Conservation (phyloP, 2,329 filamentous ascomycete species). For the Aphanocladium album region DNA sequence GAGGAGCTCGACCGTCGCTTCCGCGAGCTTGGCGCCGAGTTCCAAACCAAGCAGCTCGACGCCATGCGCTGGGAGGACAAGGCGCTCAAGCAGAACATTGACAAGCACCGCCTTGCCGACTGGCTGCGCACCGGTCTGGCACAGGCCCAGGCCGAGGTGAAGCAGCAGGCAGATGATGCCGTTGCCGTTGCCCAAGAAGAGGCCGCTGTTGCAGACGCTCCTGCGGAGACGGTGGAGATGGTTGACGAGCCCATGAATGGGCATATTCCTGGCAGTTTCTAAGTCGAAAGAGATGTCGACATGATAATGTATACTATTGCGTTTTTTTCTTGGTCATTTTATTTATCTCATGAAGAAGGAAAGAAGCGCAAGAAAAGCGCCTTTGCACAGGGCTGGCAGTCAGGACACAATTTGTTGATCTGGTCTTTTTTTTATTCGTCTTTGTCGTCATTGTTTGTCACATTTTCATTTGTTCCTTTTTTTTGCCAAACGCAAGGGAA, state of each 20-base stretch:
- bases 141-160: constrained; percentile 31
- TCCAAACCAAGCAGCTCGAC: constrained; percentile 61
- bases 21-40: constrained; percentile 54
- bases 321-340: background rate
- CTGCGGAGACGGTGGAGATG: background rate
- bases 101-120: constrained; percentile 62
- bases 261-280: constrained; percentile 7
- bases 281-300: background rate
- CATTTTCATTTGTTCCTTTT: constrained; percentile 8
- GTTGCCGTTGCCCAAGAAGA: background rate
- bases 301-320: constrained; percentile 5
- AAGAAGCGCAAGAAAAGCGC: background rate
- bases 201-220: background rate
- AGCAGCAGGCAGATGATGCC: constrained; percentile 27
- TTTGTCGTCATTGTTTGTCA: background rate
- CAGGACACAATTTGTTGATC: background rate
- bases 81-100: constrained; percentile 57
- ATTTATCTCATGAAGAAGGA: background rate
- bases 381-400: background rate
- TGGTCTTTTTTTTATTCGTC: background rate
- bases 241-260: constrained; percentile 14
- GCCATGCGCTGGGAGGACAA: constrained; percentile 72
- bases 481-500: constrained; percentile 6
- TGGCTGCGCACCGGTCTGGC: constrained; percentile 51
- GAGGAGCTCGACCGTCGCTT: constrained; percentile 58